phyloP scores from a whole-genome alignment of 2,329 filamentous ascomycete species.

The Fusarium torulosum region DNA sequence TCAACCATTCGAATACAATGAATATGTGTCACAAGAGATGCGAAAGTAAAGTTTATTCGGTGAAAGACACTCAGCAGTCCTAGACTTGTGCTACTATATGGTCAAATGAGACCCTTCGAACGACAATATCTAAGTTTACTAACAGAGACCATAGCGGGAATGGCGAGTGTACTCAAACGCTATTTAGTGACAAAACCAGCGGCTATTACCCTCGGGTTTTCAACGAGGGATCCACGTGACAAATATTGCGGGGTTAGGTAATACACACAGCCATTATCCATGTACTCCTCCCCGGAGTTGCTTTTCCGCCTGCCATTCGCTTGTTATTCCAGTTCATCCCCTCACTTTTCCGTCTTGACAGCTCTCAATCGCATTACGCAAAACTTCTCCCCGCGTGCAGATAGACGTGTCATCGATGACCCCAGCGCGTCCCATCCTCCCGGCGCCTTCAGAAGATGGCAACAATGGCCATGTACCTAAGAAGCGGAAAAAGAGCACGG shows the following conservation, averaged over 20 bases:
- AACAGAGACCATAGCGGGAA: no score
- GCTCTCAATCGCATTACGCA: constrained; percentile 3
- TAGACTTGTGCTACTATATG: no score
- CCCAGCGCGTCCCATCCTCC: constrained; percentile 27
- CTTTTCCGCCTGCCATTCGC: constrained; percentile 19
- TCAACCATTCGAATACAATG: no score
- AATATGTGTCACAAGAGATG: no score
- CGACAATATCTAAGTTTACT: no score
- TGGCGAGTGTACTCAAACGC: no score
- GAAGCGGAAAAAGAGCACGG: constrained; percentile 44
- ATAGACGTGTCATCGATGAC: constrained; percentile 20
- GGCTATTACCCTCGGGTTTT: background rate
- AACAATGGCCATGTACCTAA: constrained; percentile 16
- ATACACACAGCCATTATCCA: constrained; percentile 11
- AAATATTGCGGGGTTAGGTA: constrained; percentile 13
- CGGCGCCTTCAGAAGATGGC: constrained; percentile 20
- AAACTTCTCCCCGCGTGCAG: background rate
- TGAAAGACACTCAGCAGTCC: no score
- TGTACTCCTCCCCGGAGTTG: constrained; percentile 13
- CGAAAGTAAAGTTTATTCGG: no score
- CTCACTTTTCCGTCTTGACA: constrained; percentile 20
- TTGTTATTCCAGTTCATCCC: background rate
- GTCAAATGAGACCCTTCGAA: no score
- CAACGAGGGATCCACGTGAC: constrained; percentile 16
- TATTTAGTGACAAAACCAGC: no score